Evolutionary conservation across 208 protist species (phyloP).

Genomic region (Leishmania lainsoni): DNA sequence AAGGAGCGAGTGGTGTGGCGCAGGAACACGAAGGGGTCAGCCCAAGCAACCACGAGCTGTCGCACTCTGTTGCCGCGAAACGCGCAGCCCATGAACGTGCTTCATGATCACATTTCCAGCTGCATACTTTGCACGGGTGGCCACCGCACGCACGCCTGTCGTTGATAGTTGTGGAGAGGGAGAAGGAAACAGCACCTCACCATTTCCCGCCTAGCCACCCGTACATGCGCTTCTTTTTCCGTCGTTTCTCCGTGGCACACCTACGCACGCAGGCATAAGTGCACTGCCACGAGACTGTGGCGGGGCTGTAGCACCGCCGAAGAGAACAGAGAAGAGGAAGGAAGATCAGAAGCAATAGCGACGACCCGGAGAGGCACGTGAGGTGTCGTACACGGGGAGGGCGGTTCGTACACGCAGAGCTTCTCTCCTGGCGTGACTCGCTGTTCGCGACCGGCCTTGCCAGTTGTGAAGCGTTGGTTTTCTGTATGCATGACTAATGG

Average conservation of each 20-base stretch:
- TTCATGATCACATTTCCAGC: not conserved
- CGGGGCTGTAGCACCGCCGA: not conserved
- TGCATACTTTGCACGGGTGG: not conserved
- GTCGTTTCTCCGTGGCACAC: not conserved
- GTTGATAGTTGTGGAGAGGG: not conserved
- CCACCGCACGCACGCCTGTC: not conserved
- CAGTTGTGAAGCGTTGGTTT: not conserved
- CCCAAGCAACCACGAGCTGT: not conserved
- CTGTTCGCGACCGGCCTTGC: not conserved
- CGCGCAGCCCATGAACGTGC: not conserved
- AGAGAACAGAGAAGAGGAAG: not conserved
- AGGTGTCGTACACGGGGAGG: not conserved
- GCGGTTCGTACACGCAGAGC: not conserved
- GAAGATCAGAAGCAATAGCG: not conserved
- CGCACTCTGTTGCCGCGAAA: not conserved
- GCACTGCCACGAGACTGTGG: not conserved
- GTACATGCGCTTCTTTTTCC: not conserved
- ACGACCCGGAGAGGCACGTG: not conserved
- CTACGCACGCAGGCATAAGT: not conserved
- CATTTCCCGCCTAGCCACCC: not conserved
- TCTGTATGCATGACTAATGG: not conserved
- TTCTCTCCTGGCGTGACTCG: not conserved
- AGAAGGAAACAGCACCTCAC: not conserved
- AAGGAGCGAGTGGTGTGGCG: not conserved
- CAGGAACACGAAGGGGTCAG: not conserved